A percentile compares a stretch with the other conserved stretches of the same genome.
Evolutionary conservation across 176 grass and related monocot species (phyloP).

Genomic region (Carex parvula): DNA sequence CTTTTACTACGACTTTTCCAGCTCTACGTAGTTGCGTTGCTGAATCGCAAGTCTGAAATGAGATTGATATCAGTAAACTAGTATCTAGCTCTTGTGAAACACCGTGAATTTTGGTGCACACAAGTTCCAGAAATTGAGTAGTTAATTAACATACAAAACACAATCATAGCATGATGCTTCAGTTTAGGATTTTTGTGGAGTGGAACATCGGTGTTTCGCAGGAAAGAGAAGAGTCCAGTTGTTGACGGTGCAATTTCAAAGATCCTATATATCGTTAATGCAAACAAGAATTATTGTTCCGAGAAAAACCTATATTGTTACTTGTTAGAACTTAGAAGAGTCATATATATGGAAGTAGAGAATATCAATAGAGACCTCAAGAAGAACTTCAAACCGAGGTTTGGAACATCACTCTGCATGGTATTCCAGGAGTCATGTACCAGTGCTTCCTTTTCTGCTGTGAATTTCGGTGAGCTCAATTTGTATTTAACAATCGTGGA

Average conservation of each 20-base stretch:
- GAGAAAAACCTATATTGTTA: neutral
- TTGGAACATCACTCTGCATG: constrained; percentile 35
- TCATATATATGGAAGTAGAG: neutral
- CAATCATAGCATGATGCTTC: constrained; percentile 57
- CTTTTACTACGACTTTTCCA: constrained; percentile 58
- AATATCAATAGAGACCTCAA: constrained; percentile 11
- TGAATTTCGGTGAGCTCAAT: too few species aligned
- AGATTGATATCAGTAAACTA: neutral
- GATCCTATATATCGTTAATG: constrained; percentile 18
- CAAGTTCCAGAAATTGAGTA: neutral
- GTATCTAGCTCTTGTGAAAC: neutral
- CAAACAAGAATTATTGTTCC: neutral
- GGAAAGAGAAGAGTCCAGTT: constrained; percentile 34
- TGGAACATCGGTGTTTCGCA: constrained; percentile 40
- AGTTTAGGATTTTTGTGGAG: constrained; percentile 82
- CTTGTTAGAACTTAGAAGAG: neutral
- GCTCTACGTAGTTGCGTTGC: constrained; percentile 56
- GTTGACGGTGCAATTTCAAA: constrained; percentile 42
- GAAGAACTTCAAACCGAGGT: constrained; percentile 42
- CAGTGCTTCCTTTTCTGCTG: too few species aligned
- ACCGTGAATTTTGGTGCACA: neutral
- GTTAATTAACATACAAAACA: constrained; percentile 51
- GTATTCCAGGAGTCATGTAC: neutral
- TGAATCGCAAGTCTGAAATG: constrained; percentile 57
- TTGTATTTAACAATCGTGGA: too few species aligned